Percentiles rank a stretch among this genome's conserved stretches.
phyloP scores from a whole-genome alignment of 352 stramenopile species.

The Phytophthora melonis region DNA sequence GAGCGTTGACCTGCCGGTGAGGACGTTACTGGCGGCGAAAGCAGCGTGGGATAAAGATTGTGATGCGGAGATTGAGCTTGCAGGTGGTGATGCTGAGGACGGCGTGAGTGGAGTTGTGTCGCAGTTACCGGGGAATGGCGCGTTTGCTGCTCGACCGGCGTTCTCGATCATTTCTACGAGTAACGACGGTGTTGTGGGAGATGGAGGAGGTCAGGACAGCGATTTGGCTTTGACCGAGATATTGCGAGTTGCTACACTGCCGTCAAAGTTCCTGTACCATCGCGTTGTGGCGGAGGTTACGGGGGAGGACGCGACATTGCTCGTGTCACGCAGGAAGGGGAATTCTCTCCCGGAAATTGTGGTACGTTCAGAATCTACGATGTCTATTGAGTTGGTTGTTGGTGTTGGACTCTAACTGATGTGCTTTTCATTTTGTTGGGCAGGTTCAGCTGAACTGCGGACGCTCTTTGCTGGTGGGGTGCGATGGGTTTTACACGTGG shows the following conservation, averaged over 20 bases:
- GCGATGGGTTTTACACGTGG: slow-evolving; percentile 61
- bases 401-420: not conserved
- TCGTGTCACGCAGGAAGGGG: slow-evolving; percentile 37
- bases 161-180: slow-evolving; percentile 55
- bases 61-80: slow-evolving; percentile 39
- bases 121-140: slow-evolving; percentile 51
- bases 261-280: slow-evolving; percentile 49
- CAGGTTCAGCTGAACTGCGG: slow-evolving; percentile 32
- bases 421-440: not conserved
- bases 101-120: slow-evolving; percentile 13
- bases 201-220: slow-evolving; percentile 7
- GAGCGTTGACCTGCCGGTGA: slow-evolving; percentile 52
- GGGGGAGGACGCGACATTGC: slow-evolving; percentile 41
- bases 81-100: slow-evolving; percentile 6
- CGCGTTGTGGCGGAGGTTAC: slow-evolving; percentile 49
- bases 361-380: slow-evolving; percentile 23
- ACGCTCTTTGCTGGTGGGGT: slow-evolving; percentile 28
- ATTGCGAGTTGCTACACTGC: slow-evolving; percentile 49
- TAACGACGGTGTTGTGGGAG: slow-evolving; percentile 9
- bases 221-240: slow-evolving; percentile 48
- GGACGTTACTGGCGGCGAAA: slow-evolving; percentile 45
- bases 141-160: slow-evolving; percentile 50
- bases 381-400: not conserved
- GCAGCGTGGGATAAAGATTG: slow-evolving; percentile 31
- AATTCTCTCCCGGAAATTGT: slow-evolving; percentile 32